phyloP scores from a whole-genome alignment of 768 basidiomycete species.

The Rhizopogon roseolus region DNA sequence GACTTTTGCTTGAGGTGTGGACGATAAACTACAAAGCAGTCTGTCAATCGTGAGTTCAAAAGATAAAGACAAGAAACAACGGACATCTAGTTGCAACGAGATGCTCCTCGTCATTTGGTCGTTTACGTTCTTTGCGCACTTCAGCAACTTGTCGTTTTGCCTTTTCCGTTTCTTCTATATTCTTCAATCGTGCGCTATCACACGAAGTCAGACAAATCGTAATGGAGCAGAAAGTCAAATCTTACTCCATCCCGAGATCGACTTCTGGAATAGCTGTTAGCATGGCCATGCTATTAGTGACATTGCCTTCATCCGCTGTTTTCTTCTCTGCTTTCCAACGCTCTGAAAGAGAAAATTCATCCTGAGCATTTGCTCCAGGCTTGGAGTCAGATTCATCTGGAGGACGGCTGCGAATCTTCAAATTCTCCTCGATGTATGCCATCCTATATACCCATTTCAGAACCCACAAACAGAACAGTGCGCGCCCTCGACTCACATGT shows the following conservation, averaged over 20 bases:
- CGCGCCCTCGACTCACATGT: conserved; percentile 62
- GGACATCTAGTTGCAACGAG: conserved; percentile 84
- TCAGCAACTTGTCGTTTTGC: conserved; percentile 86
- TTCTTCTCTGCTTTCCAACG: conserved; percentile 56
- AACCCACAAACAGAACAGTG: background rate
- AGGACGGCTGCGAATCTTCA: conserved; percentile 65
- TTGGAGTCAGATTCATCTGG: conserved; percentile 43
- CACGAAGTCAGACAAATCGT: background rate
- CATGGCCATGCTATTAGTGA: conserved; percentile 92
- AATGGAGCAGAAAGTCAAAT: conserved; percentile 14
- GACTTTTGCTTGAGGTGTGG: conserved; percentile 81
- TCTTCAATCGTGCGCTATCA: conserved; percentile 79
- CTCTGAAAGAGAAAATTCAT: conserved; percentile 71
- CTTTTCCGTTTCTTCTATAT: conserved; percentile 97
- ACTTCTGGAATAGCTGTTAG: conserved; percentile 97
- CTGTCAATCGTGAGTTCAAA: background rate
- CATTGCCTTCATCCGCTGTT: conserved; percentile 80
- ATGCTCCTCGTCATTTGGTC: conserved; percentile 68
- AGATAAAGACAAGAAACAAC: conserved; percentile 22
- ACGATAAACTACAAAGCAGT: conserved; percentile 62
- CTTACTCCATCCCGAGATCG: conserved; percentile 97
- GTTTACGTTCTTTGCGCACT: conserved; percentile 57
- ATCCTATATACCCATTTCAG: conserved; percentile 53
- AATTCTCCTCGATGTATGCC: conserved; percentile 95
- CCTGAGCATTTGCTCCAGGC: conserved; percentile 61